Evolutionary conservation across 495 filamentous ascomycete species (phyloP), one percentile per base, ranked within the genome.

Genomic region (Penicillium soppii): DNA sequence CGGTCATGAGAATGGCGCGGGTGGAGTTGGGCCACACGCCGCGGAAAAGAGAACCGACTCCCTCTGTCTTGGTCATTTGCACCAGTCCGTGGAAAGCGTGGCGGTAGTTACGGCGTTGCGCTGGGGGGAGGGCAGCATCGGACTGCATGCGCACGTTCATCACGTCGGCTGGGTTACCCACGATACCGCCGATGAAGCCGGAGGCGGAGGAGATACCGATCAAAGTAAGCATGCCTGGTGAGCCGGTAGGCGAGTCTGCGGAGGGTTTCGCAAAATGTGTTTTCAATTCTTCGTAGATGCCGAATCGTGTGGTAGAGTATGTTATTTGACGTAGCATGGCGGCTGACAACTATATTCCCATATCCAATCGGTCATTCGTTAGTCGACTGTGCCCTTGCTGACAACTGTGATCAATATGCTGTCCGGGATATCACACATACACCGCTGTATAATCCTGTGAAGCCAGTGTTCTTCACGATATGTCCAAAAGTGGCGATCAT

Each of bases 71-170:
- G 7, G 82, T 79, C 90, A 96, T 95, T 40, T 89, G 82, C 9
- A 88, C 70, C 47, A 98, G 69, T 2, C 94, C 94, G 62, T 98
- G 87, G 22, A 96, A 64, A 3, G 92, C 95, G 61, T 97, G 78
- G 43, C 82, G 82, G 77, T 98, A 98, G 71, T 95, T 91, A 19
- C 92, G 83, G 3, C 90, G 85, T 54, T 94, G 73, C 1, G 74
- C 75, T 2, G 72, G 60, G 0, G 91, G 89, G 4, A 96, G 81
- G 0, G 92, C 83, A 10, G 89, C 85, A 66, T 97, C 94, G 73
- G 92, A 86, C 69, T 98, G 94, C 94, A 98, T 98, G 56, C 94
- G 91, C 35, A 98, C 94, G 71, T 98, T 98, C 50, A 97, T 79
- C 9, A 98, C 88, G 65, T 98, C 94, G 49, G 92, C 92, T 0